Percentiles rank a stretch among this genome's conserved stretches.
These are phyloP conservation scores for Hericium coralloides DNA, from an alignment of 768 basidiomycete species.

Conservation along the genomic window DNA sequence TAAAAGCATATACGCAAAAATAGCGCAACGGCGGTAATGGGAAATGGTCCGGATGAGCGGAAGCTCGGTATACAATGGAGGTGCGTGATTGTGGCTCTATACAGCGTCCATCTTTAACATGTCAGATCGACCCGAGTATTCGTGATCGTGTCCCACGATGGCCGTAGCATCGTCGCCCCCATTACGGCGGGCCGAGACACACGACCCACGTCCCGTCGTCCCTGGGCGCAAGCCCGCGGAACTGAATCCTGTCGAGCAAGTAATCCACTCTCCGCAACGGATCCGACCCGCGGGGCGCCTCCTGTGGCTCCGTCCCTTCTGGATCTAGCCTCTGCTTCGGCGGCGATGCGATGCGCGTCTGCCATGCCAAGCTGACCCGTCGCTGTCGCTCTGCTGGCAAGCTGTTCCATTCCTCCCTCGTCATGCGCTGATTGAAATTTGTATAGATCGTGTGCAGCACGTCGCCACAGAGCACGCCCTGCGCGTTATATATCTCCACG, in stretches of 20 bases:
- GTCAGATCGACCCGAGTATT: no score
- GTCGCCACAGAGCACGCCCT: slow-evolving; percentile 42
- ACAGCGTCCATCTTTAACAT: no score
- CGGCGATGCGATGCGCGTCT: slow-evolving; percentile 13
- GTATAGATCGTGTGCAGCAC: slow-evolving; percentile 37
- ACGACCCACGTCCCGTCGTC: slow-evolving; percentile 9
- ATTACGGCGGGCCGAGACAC: slow-evolving; percentile 8
- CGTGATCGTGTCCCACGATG: no score
- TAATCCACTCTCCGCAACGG: neutral
- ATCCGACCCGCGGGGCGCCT: neutral
- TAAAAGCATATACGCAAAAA: no score
- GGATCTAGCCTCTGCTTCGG: slow-evolving; percentile 18
- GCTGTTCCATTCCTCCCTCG: slow-evolving; percentile 16
- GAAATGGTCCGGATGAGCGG: no score
- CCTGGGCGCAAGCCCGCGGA: slow-evolving; percentile 7
- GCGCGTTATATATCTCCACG: slow-evolving; percentile 35
- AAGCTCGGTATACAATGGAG: no score
- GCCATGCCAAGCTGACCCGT: slow-evolving; percentile 1
- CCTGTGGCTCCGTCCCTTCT: neutral
- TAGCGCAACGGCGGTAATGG: no score
- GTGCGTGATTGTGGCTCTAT: no score
- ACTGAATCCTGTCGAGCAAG: neutral
- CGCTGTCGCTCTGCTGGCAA: slow-evolving; percentile 13
- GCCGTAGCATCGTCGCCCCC: neutral
- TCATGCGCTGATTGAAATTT: slow-evolving; percentile 30